These are phyloP conservation scores for Mycena pura DNA, from an alignment of 768 basidiomycete species.

Conservation along the genomic window DNA sequence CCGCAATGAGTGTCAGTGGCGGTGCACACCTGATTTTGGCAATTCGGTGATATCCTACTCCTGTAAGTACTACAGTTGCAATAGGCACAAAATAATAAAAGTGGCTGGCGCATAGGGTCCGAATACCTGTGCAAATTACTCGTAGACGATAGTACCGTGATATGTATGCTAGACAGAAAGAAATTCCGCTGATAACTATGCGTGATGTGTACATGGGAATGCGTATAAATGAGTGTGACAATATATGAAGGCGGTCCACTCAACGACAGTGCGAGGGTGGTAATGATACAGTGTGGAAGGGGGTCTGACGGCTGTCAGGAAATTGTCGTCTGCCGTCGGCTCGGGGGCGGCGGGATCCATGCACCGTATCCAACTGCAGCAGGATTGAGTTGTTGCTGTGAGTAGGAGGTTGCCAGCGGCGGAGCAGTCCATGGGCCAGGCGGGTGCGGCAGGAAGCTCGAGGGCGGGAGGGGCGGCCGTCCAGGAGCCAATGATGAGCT, in stretches of 20 bases:
- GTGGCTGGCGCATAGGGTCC: neutral
- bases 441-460: slow-evolving; percentile 35
- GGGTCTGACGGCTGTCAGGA: too few species aligned
- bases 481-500: slow-evolving; percentile 28
- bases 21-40: too few species aligned
- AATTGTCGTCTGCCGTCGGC: slow-evolving; percentile 25
- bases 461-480: slow-evolving; percentile 33
- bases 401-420: slow-evolving; percentile 33
- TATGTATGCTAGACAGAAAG: slow-evolving; percentile 13
- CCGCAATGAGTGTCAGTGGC: too few species aligned
- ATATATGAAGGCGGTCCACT: slow-evolving; percentile 5
- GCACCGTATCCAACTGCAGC: slow-evolving; percentile 12
- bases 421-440: slow-evolving; percentile 53
- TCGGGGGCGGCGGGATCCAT: neutral
- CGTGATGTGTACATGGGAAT: slow-evolving; percentile 8
- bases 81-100: neutral
- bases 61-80: too few species aligned
- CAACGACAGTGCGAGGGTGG: slow-evolving; percentile 4
- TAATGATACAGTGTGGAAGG: slow-evolving; percentile 15
- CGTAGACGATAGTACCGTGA: slow-evolving; percentile 13
- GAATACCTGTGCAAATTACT: slow-evolving; percentile 21
- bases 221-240: slow-evolving; percentile 15
- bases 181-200: slow-evolving; percentile 23
- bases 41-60: too few species aligned
- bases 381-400: slow-evolving; percentile 26